Evolutionary conservation across 2,329 filamentous ascomycete species (phyloP).

Genomic region (Fusarium sp.): DNA sequence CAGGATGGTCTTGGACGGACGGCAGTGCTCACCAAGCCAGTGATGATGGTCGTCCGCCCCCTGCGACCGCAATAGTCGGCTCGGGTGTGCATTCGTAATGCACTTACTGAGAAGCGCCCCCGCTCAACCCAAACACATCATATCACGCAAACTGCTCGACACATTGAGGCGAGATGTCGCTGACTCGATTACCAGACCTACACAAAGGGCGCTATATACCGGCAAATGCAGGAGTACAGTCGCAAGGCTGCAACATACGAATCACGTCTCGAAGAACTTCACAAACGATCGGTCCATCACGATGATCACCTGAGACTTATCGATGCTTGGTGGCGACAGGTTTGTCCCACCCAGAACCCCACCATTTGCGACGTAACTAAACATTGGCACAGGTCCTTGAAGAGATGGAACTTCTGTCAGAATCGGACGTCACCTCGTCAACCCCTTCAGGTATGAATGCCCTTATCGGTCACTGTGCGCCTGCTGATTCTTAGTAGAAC

Average conservation of each 20-base stretch:
- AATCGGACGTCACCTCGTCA: constrained; percentile 55
- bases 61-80: constrained; percentile 50
- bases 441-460: constrained; percentile 45
- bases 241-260: constrained; percentile 87
- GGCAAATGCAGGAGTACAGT: constrained; percentile 98
- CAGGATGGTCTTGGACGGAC: constrained; percentile 51
- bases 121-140: constrained; percentile 34
- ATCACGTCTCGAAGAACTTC: constrained; percentile 81
- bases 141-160: constrained; percentile 41
- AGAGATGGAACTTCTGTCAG: constrained; percentile 71
- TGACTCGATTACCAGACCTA: constrained; percentile 53
- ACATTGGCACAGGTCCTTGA: constrained; percentile 65
- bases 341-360: constrained; percentile 57
- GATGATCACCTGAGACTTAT: constrained; percentile 93
- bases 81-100: constrained; percentile 43
- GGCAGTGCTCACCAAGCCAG: constrained; percentile 55
- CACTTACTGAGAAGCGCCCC: constrained; percentile 39
- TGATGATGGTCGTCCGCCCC: constrained; percentile 52
- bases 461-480: not conserved
- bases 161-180: constrained; percentile 39
- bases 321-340: constrained; percentile 95
- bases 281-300: constrained; percentile 83
- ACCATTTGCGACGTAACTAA: constrained; percentile 24
- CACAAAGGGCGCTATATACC: constrained; percentile 91
- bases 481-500: constrained; percentile 58